These are phyloP conservation scores for Croton laevigatus DNA, from an alignment of 441 rosid species.

Conservation along the genomic window DNA sequence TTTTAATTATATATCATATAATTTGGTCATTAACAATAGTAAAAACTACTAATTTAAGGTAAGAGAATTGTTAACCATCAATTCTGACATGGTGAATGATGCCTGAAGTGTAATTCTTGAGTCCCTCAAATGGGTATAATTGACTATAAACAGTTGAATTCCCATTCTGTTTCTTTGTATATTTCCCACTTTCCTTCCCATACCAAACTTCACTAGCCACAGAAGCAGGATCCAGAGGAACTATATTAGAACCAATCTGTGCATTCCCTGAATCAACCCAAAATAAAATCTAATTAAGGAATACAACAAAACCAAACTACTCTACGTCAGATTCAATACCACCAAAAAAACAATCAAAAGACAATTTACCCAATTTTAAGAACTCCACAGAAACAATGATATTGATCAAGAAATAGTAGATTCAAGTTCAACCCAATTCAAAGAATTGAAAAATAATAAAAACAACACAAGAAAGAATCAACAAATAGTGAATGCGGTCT, in stretches of 20 bases:
- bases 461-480: not conserved
- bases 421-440: no score
- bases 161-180: slow-evolving; percentile 31
- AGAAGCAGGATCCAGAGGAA: slow-evolving; percentile 41
- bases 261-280: slow-evolving; percentile 41
- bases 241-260: slow-evolving; percentile 44
- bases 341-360: not conserved
- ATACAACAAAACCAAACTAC: not conserved
- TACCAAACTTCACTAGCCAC: slow-evolving; percentile 49
- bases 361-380: not conserved
- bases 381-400: not conserved
- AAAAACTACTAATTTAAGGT: not conserved
- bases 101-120: slow-evolving; percentile 57
- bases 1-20: not conserved
- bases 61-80: slow-evolving; percentile 36
- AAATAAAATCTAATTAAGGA: slow-evolving; percentile 15
- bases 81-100: slow-evolving; percentile 65
- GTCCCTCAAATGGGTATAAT: slow-evolving; percentile 53
- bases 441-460: not conserved
- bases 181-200: slow-evolving; percentile 45
- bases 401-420: no score
- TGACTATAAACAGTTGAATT: slow-evolving; percentile 46
- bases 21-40: not conserved
- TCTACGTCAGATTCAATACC: not conserved
- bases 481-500: no score